Evolutionary conservation across 2,329 filamentous ascomycete species (phyloP), one percentile per base, ranked within the genome.

Genomic region (Venturia asperata): DNA sequence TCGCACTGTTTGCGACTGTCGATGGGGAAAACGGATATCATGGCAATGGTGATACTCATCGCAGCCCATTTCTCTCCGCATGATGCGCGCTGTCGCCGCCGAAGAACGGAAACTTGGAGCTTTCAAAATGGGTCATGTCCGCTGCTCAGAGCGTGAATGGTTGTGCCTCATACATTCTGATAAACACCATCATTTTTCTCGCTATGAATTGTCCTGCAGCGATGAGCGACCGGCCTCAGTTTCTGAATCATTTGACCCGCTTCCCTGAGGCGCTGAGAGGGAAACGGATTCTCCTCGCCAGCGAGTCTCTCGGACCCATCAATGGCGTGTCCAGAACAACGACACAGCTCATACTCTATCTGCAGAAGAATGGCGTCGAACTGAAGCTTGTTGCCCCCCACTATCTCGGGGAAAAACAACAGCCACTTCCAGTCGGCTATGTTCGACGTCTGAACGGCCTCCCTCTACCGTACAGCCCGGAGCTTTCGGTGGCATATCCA

Each of bases 301-400:
- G 87, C 17, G 87, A 90, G 72, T 89, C 86, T 0, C 87, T 89
- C 66, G 87, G 87, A 3, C 87, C 87, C 0, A 85, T 90, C 72
- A 90, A 90, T 71, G 87, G 87, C n/a, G 87, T 90, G 58, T 88
- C 85, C 70, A 81, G 86, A 67, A 90, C 87, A 5, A 90, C 87
- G 0, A 77, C 86, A 69, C 88, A 86, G 78, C 80, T 90, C 63
- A 84, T 90, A 64, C 83, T 85, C 71, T 87, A 89, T 68, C 77
- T 90, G 24, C 82, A 85, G 65, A 77, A 77, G n/a, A 77, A 89
- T 69, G 87, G 85, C 24, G 86, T 82, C 13, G 80, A 85, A 21
- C 83, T 90, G 62, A 85, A 85, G 10, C 84, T 89, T 6, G 86
- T 89, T 42, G 86, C 87, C 49, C 87, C 87, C 19, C 78, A 82